Evolutionary conservation across 805 yeast genomes (phyloP), one percentile per base, ranked within the genome.

Genomic region (Sugiyamaella americana): DNA sequence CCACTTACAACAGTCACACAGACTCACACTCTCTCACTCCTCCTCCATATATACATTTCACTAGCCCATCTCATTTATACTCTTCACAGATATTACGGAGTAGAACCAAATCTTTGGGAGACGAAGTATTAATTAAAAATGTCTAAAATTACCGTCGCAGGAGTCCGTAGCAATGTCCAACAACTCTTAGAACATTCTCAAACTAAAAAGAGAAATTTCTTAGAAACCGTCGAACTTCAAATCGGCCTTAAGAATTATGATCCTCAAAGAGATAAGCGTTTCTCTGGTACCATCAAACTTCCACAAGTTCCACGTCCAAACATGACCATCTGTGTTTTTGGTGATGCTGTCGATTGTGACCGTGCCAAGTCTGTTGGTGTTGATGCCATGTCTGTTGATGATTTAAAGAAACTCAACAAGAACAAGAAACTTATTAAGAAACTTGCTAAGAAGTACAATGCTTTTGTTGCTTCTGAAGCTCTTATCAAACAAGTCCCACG

Each of bases 211-310:
- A 89, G 99, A 84, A 93, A 93, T 95, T 93, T 93, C 80, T 85
- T 91, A 77, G 99, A 93, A 84, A 91, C 99, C 75, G 89, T 93
- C 68, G 99, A 93, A 80, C 82, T 93, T 72, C 98, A 93, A 80
- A 95, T 93, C 70, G 98, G 98, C 76, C 83, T 93, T 67, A 93
- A 93, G 89, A 93, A 93, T 95, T 93, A 93, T 78, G 99, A 93
- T 75, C 98, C 99, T 72, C 98, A 93, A 82, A 89, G 98, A 87
- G 99, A 93, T 79, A 93, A 93, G 89, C 98, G 99, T 88, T 93
- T 93, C 97, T 91, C 98, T 73, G 99, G 99, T 79, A 70, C 98
- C 71, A 83, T 93, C 78, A 93, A 83, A 79, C 81, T 93, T 67
- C 99, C 99, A 71, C 83, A 82, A 71, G 96, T 94, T 62, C 98